phyloP scores from a whole-genome alignment of 495 filamentous ascomycete species.

The Lophiotrema nucula region DNA sequence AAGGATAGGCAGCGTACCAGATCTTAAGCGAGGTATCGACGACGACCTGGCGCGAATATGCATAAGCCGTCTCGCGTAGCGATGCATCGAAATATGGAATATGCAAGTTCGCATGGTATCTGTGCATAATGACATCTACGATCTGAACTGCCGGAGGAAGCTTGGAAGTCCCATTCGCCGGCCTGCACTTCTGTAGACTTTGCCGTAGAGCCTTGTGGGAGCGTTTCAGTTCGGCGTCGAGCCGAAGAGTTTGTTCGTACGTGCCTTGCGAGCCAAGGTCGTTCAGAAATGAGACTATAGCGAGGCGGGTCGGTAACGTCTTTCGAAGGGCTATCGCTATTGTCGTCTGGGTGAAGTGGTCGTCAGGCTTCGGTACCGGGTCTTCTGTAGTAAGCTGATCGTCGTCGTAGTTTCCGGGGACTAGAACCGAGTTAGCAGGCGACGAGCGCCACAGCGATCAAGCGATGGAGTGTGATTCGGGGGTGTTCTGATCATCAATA shows the following conservation, averaged over 20 bases:
- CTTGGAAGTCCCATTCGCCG: too few species aligned
- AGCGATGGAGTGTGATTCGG: too few species aligned
- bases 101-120: constrained; percentile 51
- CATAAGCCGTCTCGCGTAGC: constrained; percentile 46
- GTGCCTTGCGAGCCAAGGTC: constrained; percentile 9
- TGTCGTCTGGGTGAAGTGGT: constrained; percentile 12
- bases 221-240: constrained; percentile 41
- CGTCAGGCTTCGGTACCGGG: constrained; percentile 38
- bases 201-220: constrained; percentile 37
- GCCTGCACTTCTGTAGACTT: too few species aligned
- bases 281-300: constrained; percentile 13
- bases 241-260: constrained; percentile 32
- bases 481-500: too few species aligned
- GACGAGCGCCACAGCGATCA: too few species aligned
- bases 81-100: constrained; percentile 47
- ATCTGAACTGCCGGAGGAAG: constrained; percentile 39
- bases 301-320: constrained; percentile 16
- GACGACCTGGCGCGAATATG: constrained; percentile 50
- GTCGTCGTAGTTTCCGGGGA: constrained; percentile 50
- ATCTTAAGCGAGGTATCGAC: constrained; percentile 53
- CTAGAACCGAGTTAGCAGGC: too few species aligned
- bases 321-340: constrained; percentile 20
- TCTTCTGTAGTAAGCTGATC: constrained; percentile 39
- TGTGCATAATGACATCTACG: constrained; percentile 49
- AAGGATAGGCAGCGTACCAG: constrained; percentile 47